Conservation (phyloP, 805 yeast genomes). For the Candida berthetii region DNA sequence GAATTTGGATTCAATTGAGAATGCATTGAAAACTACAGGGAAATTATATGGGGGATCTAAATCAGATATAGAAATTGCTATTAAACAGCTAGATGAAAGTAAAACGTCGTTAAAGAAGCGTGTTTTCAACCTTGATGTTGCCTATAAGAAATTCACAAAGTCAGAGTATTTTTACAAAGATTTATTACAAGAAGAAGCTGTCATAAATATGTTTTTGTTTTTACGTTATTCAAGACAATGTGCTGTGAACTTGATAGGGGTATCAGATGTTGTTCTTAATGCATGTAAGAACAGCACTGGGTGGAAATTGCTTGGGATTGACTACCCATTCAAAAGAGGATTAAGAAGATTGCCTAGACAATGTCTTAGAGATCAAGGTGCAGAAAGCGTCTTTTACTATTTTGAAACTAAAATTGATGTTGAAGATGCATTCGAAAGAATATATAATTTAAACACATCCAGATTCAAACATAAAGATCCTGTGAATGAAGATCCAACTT, state of each 20-base stretch:
- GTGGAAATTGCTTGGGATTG: slow-evolving; percentile 31
- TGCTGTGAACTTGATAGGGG: slow-evolving; percentile 26
- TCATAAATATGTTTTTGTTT: slow-evolving; percentile 32
- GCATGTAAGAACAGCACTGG: slow-evolving; percentile 15
- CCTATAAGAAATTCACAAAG: slow-evolving; percentile 29
- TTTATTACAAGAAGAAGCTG: slow-evolving; percentile 26
- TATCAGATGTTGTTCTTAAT: slow-evolving; percentile 16
- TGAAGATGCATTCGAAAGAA: slow-evolving; percentile 37
- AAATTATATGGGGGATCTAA: neutral
- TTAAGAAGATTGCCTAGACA: slow-evolving; percentile 33
- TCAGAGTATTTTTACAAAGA: slow-evolving; percentile 29
- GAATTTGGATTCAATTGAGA: slow-evolving; percentile 18
- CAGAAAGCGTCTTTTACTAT: slow-evolving; percentile 35
- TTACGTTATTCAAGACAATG: slow-evolving; percentile 35
- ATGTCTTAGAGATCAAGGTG: slow-evolving; percentile 41
- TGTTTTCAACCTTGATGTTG: slow-evolving; percentile 25
- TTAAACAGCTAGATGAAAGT: slow-evolving; percentile 8
- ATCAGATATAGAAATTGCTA: slow-evolving; percentile 1
- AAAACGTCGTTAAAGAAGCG: slow-evolving; percentile 19
- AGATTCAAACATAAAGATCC: slow-evolving; percentile 19
- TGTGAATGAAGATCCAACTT: neutral
- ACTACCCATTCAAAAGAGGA: slow-evolving; percentile 34
- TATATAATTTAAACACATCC: slow-evolving; percentile 39
- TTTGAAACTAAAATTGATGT: slow-evolving; percentile 37
- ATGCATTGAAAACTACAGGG: slow-evolving; percentile 4